A percentile compares a stretch with the other conserved stretches of the same genome.
phyloP scores from a whole-genome alignment of 768 basidiomycete species.

The Termitomyces bulborhizus region DNA sequence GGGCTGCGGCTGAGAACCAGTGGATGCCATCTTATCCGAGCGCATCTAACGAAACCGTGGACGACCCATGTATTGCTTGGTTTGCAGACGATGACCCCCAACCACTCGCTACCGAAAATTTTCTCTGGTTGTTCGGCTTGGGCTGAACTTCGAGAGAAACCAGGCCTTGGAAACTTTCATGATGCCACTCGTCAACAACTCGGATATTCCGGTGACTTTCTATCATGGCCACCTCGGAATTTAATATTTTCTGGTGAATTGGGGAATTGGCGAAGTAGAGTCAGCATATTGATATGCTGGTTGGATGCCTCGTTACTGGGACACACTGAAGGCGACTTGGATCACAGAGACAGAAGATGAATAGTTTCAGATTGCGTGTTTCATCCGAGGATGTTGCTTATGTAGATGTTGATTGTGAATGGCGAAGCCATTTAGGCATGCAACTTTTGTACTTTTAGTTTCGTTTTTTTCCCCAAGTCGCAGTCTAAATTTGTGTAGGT shows the following conservation, averaged over 20 bases:
- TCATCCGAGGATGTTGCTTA: not conserved
- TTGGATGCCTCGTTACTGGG: not conserved
- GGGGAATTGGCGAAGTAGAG: not conserved
- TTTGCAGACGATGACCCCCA: not conserved
- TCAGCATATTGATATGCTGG: not conserved
- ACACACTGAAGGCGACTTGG: not conserved
- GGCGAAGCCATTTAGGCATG: conserved; percentile 3
- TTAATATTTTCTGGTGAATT: not conserved
- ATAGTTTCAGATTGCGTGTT: too few relatives aligned
- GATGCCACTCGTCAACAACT: not conserved
- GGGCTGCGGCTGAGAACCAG: not conserved
- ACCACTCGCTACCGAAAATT: not conserved
- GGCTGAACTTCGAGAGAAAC: not conserved
- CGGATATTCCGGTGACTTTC: not conserved
- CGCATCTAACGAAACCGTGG: not conserved
- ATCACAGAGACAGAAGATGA: too few relatives aligned
- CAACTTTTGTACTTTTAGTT: conserved; percentile 2
- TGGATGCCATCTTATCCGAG: not conserved
- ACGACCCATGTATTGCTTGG: not conserved
- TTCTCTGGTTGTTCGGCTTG: not conserved
- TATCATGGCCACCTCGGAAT: not conserved
- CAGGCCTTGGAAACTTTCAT: not conserved
- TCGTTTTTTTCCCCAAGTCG: not conserved
- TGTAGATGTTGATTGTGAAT: conserved; percentile 3
- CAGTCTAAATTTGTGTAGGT: not conserved